These are phyloP conservation scores for Cyberlindnera mississippiensis DNA, from an alignment of 805 yeast genomes.

Conservation along the genomic window DNA sequence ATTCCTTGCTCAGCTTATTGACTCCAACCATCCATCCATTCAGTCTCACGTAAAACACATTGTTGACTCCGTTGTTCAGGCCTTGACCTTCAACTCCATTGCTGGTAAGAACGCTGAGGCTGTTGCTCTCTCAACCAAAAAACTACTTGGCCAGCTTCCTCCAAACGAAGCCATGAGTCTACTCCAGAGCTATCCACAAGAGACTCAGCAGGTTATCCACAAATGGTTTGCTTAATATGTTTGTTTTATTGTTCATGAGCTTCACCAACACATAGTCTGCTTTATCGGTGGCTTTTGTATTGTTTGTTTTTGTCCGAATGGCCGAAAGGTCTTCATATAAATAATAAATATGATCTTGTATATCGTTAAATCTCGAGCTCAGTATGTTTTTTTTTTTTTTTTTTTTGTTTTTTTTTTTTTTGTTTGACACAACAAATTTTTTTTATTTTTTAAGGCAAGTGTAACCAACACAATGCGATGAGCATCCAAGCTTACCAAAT, in stretches of 20 bases:
- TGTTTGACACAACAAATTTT: not conserved
- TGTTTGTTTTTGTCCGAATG: no score
- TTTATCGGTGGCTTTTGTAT: no score
- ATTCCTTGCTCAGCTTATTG: slow-evolving; percentile 69
- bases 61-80: slow-evolving; percentile 69
- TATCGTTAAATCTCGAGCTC: not conserved
- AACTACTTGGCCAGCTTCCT: slow-evolving; percentile 59
- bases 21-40: slow-evolving; percentile 58
- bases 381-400: not conserved
- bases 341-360: not conserved
- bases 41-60: slow-evolving; percentile 51
- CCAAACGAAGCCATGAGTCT: slow-evolving; percentile 64
- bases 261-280: no score
- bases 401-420: not conserved
- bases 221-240: slow-evolving; percentile 45
- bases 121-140: slow-evolving; percentile 59
- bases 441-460: not conserved
- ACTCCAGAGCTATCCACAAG: slow-evolving; percentile 58
- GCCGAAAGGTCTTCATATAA: no score
- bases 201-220: slow-evolving; percentile 55
- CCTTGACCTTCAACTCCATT: slow-evolving; percentile 63
- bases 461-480: no score
- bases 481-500: no score
- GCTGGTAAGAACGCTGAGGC: slow-evolving; percentile 68
- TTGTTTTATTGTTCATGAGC: not conserved